Evolutionary conservation across 1,284 basidiomycete species (phyloP).

Genomic region (Leccinum subrobustum): DNA sequence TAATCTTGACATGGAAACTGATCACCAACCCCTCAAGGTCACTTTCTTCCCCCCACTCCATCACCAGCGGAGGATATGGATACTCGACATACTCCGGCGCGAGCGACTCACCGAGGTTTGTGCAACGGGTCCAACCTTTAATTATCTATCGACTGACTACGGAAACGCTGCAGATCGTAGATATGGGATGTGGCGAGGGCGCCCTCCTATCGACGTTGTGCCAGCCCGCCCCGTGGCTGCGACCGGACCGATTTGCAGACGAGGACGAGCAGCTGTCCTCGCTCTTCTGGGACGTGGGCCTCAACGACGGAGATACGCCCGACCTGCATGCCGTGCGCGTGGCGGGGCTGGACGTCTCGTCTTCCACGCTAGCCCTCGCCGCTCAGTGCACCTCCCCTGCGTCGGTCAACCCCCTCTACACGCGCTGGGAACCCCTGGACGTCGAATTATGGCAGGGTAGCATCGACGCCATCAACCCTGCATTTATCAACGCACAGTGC

Average conservation of each 20-base stretch:
- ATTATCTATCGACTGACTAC: background rate
- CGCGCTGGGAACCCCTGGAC: slow-evolving; percentile 73
- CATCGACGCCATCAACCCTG: slow-evolving; percentile 72
- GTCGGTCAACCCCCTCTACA: slow-evolving; percentile 32
- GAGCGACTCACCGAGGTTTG: slow-evolving; percentile 60
- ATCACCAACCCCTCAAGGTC: slow-evolving; percentile 47
- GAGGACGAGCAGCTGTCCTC: slow-evolving; percentile 21
- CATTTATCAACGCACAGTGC: slow-evolving; percentile 76
- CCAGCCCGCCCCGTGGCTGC: slow-evolving; percentile 70
- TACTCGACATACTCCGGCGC: slow-evolving; percentile 59
- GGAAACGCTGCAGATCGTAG: slow-evolving; percentile 56
- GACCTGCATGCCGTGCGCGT: slow-evolving; percentile 60
- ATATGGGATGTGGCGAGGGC: slow-evolving; percentile 81
- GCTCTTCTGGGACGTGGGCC: slow-evolving; percentile 29
- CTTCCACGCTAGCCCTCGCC: slow-evolving; percentile 51
- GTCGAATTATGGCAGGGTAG: slow-evolving; percentile 83
- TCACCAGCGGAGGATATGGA: slow-evolving; percentile 70
- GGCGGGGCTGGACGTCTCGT: slow-evolving; percentile 68
- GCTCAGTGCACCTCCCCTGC: slow-evolving; percentile 43
- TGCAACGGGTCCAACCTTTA: slow-evolving; percentile 1
- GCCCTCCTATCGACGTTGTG: slow-evolving; percentile 66
- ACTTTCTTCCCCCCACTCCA: slow-evolving; percentile 73
- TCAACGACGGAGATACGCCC: slow-evolving; percentile 44
- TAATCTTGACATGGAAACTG: slow-evolving; percentile 17
- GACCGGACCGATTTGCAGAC: slow-evolving; percentile 30